These are phyloP conservation scores for Physcomitrellopsis africana DNA, from an alignment of 225 moss, liverwort and hornwort species.

Conservation along the genomic window DNA sequence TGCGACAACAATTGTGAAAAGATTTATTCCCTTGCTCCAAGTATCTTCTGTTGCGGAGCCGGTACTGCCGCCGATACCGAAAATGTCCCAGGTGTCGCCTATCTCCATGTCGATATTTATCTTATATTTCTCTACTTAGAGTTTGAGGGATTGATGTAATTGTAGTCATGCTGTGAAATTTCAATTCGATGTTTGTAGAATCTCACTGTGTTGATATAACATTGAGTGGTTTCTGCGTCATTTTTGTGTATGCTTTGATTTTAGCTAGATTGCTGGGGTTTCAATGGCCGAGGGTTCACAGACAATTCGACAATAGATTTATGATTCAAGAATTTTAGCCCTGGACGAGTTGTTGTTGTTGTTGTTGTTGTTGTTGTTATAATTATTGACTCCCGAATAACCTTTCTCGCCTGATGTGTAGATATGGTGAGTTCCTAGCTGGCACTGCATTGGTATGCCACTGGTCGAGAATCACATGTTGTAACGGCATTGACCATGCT, in stretches of 20 bases:
- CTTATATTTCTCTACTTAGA: background rate
- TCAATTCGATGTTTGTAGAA: too few species aligned
- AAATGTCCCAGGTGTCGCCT: constrained; percentile 79
- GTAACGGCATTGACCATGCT: constrained; percentile 85
- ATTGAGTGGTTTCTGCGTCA: too few species aligned
- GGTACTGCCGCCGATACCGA: constrained; percentile 97
- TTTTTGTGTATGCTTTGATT: too few species aligned
- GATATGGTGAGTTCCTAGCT: constrained; percentile 93
- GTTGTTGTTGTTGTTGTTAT: background rate
- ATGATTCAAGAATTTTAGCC: too few species aligned
- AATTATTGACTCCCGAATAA: background rate
- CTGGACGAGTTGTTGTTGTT: background rate
- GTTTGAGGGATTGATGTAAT: background rate
- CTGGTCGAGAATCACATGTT: constrained; percentile 78
- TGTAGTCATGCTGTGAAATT: too few species aligned
- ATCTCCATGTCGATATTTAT: background rate
- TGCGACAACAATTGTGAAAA: constrained; percentile 99
- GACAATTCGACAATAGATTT: too few species aligned
- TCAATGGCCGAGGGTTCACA: too few species aligned
- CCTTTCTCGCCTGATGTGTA: constrained; percentile 33
- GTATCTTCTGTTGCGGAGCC: constrained; percentile 94
- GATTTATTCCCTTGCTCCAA: constrained; percentile 93
- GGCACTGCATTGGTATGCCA: constrained; percentile 91
- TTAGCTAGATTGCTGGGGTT: too few species aligned
- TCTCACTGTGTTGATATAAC: too few species aligned